Evolutionary conservation across 768 basidiomycete genomes (phyloP).

Genomic region (Boletus rex-veris): DNA sequence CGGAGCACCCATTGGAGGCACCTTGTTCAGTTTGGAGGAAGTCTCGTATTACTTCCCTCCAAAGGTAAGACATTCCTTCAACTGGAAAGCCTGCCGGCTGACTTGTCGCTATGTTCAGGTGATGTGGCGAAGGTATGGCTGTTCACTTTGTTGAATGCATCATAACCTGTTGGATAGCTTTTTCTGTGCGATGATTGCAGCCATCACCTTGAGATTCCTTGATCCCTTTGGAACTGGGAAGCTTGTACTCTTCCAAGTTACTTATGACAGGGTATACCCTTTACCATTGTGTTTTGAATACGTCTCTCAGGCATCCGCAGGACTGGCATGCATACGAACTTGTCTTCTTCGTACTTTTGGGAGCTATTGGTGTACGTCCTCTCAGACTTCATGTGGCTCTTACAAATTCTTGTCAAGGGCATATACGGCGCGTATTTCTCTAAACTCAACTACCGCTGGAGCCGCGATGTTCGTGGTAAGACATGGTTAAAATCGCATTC

Average conservation of each 20-base stretch:
- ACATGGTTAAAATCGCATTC: slow-evolving; percentile 83
- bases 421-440: slow-evolving; percentile 93
- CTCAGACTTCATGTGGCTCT: background rate
- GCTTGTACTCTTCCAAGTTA: slow-evolving; percentile 87
- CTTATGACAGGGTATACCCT: slow-evolving; percentile 68
- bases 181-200: slow-evolving; percentile 97
- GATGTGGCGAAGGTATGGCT: slow-evolving; percentile 85
- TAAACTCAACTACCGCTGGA: slow-evolving; percentile 88
- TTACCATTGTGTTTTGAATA: background rate
- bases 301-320: slow-evolving; percentile 35
- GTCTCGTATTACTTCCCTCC: slow-evolving; percentile 97
- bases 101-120: slow-evolving; percentile 41
- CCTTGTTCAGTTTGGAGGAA: slow-evolving; percentile 90
- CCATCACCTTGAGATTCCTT: slow-evolving; percentile 86
- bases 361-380: slow-evolving; percentile 75
- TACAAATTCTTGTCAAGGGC: slow-evolving; percentile 49
- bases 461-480: slow-evolving; percentile 71
- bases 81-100: background rate
- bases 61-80: slow-evolving; percentile 47
- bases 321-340: slow-evolving; percentile 95
- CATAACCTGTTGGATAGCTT: slow-evolving; percentile 56
- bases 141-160: background rate
- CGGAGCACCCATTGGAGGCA: slow-evolving; percentile 94
- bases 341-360: slow-evolving; percentile 78
- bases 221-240: slow-evolving; percentile 97